Base-by-base conservation (phyloP, 2,329 filamentous ascomycete genomes). In the Trichoderma gracile region DNA sequence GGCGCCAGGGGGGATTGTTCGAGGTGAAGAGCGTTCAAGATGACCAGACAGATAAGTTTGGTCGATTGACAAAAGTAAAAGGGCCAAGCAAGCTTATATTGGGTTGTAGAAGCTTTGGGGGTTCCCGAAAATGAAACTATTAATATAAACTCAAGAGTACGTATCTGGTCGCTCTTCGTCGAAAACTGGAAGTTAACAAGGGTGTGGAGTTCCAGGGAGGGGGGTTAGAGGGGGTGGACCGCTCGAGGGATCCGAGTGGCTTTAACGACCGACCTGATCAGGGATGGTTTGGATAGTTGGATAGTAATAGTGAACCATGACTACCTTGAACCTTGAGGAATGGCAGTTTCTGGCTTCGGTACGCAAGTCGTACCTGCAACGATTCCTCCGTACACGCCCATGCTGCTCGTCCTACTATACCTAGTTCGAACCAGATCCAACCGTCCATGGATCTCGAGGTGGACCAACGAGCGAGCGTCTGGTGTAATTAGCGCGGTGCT, bases 371-470 rank as follows among this genome's bases (percentile, higher is more conserved):
- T 33, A 8, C 49, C 33, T 14, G 14, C 33, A 38, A 3, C 12
- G 12, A 38, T 38, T 5, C 33, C 33, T 38, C 5, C 10, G 33
- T 38, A 38, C 33, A 38, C 33, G 12, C 33, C 33, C 33, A 14
- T 14, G 33, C 33, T 38, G 5, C 33, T 12, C 3, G 27, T 8
- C n/a, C 8, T 50, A 30, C 25, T 21, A 30, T 14, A 27, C 27
- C 25, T 53, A 33, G 69, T 67, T 67, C 69, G 69, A 70, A 69
- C 73, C 71, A 75, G 73, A 75, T 73, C 74, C 67, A 73, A 72
- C 73, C 71, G 68, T 66, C 71, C 73, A 75, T 71, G 74, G 75
- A 77, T 75, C 73, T 76, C 57, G 66, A 69, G 70, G 76, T 77
- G 77, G 77, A 71, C 69, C 75, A 65, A 68, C 68, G 68, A 69